Evolutionary conservation across 805 yeast genomes (phyloP), one percentile per base, ranked within the genome.

Genomic region (Torulaspora delbrueckii): DNA sequence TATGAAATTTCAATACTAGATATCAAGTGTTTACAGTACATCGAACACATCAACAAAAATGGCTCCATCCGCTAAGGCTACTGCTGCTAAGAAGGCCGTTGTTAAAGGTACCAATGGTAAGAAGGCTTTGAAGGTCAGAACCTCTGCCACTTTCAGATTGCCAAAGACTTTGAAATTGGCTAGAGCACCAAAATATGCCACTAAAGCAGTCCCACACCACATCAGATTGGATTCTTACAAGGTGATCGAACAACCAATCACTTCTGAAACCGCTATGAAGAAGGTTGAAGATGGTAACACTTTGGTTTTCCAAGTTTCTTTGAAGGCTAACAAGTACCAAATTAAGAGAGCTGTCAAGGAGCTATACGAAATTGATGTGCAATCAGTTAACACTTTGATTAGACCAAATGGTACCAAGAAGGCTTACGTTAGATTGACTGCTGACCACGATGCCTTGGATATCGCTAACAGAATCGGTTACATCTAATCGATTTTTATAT

Each of bases 391-490:
- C 91, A 93, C 99, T 65, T 81, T 93, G 74, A 78, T 93, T 70
- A 88, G 96, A 80, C 97, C 99, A 74, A 90, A 93, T 77, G 99
- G 99, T 76, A 86, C 97, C 80, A 93, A 93, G 88, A 93, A 93
- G 84, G 99, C 99, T 72, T 93, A 85, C 83, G 91, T 93, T 73
- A 88, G 95, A 81, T 86, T 93, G 74, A 88, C 98, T 71, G 91
- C 96, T 73, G 99, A 93, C 77, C 86, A 83, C 82, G 99, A 93
- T 79, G 98, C 98, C 75, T 86, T 93, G 73, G 99, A 93, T 75
- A 89, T 93, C 75, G 99, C 99, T 74, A 90, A 90, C 96, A 88
- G 93, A 80, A 93, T 91, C 72, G 99, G 99, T 79, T 90, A 89
- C 95, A 84, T 91, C 76, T 91, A 81, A 86, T 66, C 60, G 36